phyloP scores from a whole-genome alignment of 345 rosid genomes.

The Citrus sp. region DNA sequence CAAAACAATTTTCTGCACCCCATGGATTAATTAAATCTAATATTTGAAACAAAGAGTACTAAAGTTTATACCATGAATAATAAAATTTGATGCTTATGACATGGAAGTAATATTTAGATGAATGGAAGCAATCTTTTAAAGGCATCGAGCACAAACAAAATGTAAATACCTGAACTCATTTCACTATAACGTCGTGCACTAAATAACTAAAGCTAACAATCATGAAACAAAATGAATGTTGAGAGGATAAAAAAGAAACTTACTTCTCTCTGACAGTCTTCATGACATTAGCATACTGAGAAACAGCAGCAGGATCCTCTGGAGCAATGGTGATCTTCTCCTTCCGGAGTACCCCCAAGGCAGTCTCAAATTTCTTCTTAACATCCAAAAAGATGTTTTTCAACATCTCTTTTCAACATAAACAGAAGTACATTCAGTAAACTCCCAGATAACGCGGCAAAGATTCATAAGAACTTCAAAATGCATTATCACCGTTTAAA shows the following conservation, averaged over 20 bases:
- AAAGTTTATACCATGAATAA: neutral
- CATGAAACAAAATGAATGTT: neutral
- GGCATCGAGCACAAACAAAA: neutral
- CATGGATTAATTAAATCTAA: neutral
- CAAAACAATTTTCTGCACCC: neutral
- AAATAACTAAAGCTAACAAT: neutral
- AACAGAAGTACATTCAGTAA: constrained; percentile 10
- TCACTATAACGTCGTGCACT: neutral
- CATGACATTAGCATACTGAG: constrained; percentile 87
- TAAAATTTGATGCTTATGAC: neutral
- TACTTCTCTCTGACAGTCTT: constrained; percentile 89
- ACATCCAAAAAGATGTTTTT: constrained; percentile 85
- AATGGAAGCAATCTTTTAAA: neutral
- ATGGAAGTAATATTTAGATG: neutral
- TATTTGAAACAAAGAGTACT: neutral
- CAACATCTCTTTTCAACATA: constrained; percentile 64
- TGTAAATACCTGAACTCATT: neutral
- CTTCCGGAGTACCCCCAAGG: constrained; percentile 71
- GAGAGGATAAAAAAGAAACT: constrained; percentile 19
- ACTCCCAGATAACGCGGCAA: neutral
- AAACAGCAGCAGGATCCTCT: constrained; percentile 81
- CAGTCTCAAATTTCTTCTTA: constrained; percentile 77
- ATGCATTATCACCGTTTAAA: neutral
- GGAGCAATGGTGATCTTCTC: constrained; percentile 94
- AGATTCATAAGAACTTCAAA: neutral